Evolutionary conservation across 768 basidiomycete genomes (phyloP), one percentile per base, ranked within the genome.

Genomic region (Rhizopogon sp.): DNA sequence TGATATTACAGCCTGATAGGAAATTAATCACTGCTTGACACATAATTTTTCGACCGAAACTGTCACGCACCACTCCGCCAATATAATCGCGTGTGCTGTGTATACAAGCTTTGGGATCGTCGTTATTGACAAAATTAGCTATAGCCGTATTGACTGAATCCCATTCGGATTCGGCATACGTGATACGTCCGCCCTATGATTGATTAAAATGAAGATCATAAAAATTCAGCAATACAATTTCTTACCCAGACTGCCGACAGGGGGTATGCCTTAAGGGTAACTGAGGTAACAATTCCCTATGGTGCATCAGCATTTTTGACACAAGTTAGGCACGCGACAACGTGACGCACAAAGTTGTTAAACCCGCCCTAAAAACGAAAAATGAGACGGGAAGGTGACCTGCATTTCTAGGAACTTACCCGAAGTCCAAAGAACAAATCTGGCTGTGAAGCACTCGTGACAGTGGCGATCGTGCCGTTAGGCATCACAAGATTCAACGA

Each of bases 231-330:
- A 10, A 33, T 52, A 33, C 33, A 49, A 53, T 8, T n/a, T 39
- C 45, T 11, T 2, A 83, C 82, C 81, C 81, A 85, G 54, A 85
- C 78, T 63, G 76, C 61, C 0, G 69, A 67, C 64, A 82, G 80
- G n/a, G 82, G 78, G 62, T 74, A 74, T 0, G 80, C 71, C 57
- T 76, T 76, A 25, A 87, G 57, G 0, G 76, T 82, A 65, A 87
- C 79, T 52, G 68, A 71, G 1, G 82, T 85, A 29, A 85, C 82
- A 25, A 86, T 79, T 0, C 84, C 84, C 76, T 78, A 42, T 10
- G 22, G 50, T 37, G 42, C 65, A 7, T 70, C 55, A 65, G 78
- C 81, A 47, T 69, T 72, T 28, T 64, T 65, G 3, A 66, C 4
- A 40, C 17, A n/a, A 16, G 42, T 41, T 16, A 39, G 16, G 41